Evolutionary conservation across 2,329 filamentous ascomycete genomes (phyloP), one percentile per base, ranked within the genome.

Genomic region (Chalaropsis ovoidea): DNA sequence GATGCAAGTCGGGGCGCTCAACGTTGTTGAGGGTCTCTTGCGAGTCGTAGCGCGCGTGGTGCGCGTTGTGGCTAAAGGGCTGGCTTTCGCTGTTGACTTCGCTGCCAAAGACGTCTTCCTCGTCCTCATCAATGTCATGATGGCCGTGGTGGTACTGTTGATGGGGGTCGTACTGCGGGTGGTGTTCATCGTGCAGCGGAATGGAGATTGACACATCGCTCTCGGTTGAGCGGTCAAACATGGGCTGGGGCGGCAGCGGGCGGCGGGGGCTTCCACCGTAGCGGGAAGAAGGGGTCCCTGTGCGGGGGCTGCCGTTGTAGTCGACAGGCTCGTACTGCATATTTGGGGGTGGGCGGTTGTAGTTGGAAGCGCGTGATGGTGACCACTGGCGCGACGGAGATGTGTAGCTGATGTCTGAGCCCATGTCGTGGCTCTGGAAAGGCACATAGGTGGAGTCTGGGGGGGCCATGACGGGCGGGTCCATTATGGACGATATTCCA

Each of bases 241-340:
- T 79, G 3, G 94, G 94, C 39, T 91, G 90, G 0, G 91, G 90
- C 2, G 94, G 94, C 41, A 97, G 79, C 2, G 93, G 93, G 65
- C 93, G 83, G 70, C 90, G 84, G 11, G 92, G 90, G 72, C 90
- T 95, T 2, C 91, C 89, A 22, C 91, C 89, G 74, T 97, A 96
- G 73, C 86, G 82, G 1, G 90, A 93, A 0, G 91, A 91, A 1
- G 93, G 91, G 0, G 93, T 96, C 4, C 93, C 93, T 1, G 94
- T 93, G 67, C 94, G 80, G 6, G 94, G 92, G 68, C 85, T 92
- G 61, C 94, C 94, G 72, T 97, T 93, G 67, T 97, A 76, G 70
- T 96, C 92, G 24, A 86, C 81, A 0, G 91, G 90, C 75, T 97
- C 94, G 75, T 94, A 97, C 27, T 87, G 78, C 69, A 80, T 85